Evolutionary conservation across 768 basidiomycete genomes (phyloP), one percentile per base, ranked within the genome.

Genomic region (Tremella mesenterica): DNA sequence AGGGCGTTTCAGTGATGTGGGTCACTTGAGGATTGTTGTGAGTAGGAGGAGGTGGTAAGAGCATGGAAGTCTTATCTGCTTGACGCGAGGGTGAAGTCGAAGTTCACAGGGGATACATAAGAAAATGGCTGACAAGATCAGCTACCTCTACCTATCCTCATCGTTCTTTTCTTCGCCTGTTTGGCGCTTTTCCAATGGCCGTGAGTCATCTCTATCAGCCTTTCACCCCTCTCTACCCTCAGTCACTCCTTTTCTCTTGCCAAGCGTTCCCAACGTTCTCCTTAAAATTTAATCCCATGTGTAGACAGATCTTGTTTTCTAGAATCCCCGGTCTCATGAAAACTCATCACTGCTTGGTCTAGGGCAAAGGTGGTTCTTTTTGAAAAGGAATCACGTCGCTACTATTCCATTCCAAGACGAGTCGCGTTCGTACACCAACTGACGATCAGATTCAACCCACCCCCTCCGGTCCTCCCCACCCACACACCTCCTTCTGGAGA

Each of bases 111-210:
- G n/a, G n/a, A n/a, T n/a, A n/a, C n/a, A n/a, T n/a, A n/a, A n/a
- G n/a, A n/a, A n/a, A n/a, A n/a, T n/a, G n/a, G n/a, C n/a, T n/a
- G n/a, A n/a, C n/a, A n/a, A n/a, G 29, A 23, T 16, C 55, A 65
- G 64, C 29, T 65, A 21, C 54, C 64, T 18, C 52, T 65, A n/a
- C 64, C 64, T 4, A n/a, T 60, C 20, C 45, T 65, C 16, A 49
- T 59, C 4, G 45, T 60, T 38, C n/a, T 58, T 4, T 62, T 62
- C 57, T n/a, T 65, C 13, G 50, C 50, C 9, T 62, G 58, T 51
- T 26, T 53, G n/a, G 54, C 57, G 20, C 43, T 65, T 9, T 20
- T 60, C 3, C 60, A 56, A 13, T 58, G 56, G 43, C 58, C 56
- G 64, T 65, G 43, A 56, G 64, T 65, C 20, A 13, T 20, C 41